These are phyloP conservation scores for Posidonia australis DNA, from an alignment of 106 monocot genomes.

Conservation along the genomic window DNA sequence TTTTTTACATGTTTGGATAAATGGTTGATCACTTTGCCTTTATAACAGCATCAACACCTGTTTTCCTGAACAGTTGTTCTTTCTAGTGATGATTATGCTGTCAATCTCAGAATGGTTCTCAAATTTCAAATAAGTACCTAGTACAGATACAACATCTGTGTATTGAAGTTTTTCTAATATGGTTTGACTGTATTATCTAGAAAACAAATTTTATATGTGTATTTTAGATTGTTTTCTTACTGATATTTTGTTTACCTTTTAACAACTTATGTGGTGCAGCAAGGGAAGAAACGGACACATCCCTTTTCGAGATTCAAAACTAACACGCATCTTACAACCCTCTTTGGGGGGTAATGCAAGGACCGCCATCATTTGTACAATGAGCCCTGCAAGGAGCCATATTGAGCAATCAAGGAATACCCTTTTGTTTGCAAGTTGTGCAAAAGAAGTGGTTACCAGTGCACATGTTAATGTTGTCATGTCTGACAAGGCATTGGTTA, in stretches of 20 bases:
- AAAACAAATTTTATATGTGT: background rate
- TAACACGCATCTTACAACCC: constrained; percentile 87
- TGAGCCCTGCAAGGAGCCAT: constrained; percentile 82
- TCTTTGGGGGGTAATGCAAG: constrained; percentile 92
- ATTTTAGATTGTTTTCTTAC: background rate
- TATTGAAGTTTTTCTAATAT: background rate
- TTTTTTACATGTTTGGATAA: background rate
- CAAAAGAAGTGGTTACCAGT: constrained; percentile 84
- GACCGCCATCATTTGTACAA: constrained; percentile 94
- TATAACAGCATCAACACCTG: too few species aligned
- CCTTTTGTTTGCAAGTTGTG: constrained; percentile 94
- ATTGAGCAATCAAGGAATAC: constrained; percentile 90
- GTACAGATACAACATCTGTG: background rate
- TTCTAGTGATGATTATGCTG: background rate
- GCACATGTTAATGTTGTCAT: constrained; percentile 94
- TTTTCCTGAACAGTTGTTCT: background rate
- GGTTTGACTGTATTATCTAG: background rate
- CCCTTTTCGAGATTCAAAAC: constrained; percentile 95
- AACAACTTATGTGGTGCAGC: constrained; percentile 29
- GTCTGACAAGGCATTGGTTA: constrained; percentile 93
- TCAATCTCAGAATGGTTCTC: background rate
- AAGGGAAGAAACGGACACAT: constrained; percentile 86
- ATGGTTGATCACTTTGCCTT: too few species aligned
- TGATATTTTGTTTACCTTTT: background rate
- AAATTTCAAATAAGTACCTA: background rate